Percentiles rank a stretch among this genome's conserved stretches.
Evolutionary conservation across 495 filamentous ascomycete species (phyloP).

Genomic region (Trichoderma erinaceum): DNA sequence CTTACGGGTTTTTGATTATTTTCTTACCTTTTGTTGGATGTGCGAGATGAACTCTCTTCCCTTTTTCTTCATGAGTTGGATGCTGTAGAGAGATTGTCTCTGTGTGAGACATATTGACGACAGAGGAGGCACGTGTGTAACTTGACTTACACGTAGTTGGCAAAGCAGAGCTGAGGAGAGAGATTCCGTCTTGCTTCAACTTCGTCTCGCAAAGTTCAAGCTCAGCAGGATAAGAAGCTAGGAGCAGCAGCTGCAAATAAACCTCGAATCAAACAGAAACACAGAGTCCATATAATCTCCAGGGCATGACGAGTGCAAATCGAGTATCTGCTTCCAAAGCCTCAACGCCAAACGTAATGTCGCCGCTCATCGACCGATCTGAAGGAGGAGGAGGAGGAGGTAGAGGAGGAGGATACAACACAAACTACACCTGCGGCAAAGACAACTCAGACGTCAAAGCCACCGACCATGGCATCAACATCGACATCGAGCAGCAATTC

Average conservation of each 20-base stretch:
- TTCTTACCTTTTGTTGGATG: no score
- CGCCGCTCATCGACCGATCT: constrained; percentile 10
- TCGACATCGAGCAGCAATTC: background rate
- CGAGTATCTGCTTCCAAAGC: background rate
- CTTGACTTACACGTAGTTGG: no score
- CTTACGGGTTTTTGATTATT: no score
- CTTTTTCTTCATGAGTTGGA: background rate
- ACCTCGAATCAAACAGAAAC: no score
- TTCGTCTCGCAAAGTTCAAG: no score
- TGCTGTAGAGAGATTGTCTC: no score
- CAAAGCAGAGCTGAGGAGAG: no score
- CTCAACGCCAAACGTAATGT: background rate
- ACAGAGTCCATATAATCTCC: background rate
- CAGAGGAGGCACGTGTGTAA: no score
- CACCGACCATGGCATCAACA: background rate
- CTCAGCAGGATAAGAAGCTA: background rate
- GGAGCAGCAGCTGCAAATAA: no score
- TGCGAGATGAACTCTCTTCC: background rate
- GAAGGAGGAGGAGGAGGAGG: background rate
- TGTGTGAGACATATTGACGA: no score
- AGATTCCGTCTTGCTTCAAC: no score
- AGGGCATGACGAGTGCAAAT: background rate
- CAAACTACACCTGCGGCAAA: background rate
- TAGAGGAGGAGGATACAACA: background rate
- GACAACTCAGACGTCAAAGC: background rate